Evolutionary conservation across 192 early-diverging fungal species (phyloP), one percentile per base, ranked within the genome.

Genomic region (Podochytrium sp.): DNA sequence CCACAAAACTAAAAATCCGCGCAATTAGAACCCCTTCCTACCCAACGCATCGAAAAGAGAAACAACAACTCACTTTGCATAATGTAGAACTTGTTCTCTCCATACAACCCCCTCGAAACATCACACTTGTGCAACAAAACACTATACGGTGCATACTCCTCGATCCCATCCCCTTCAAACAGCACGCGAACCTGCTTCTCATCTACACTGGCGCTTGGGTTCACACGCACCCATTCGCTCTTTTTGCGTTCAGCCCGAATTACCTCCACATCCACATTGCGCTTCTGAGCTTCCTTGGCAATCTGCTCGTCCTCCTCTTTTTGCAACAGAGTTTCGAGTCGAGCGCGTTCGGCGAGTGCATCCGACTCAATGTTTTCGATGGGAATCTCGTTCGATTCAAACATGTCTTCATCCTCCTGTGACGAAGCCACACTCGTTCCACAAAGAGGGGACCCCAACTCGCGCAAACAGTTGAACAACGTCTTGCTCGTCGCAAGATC

Each of bases 21-120:
- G 7, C 1, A 29, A 27, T 55, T 27, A 38, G 32, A 62, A 62
- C 43, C 43, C 10, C 0, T 47, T n/a, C n/a, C n/a, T n/a, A n/a
- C n/a, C n/a, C n/a, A n/a, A n/a, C n/a, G n/a, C n/a, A n/a, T n/a
- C n/a, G n/a, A 38, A 20, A 12, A 39, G 14, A 62, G 32, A 62
- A 23, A 38, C 10, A 42, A 30, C 1, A 32, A 18, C 18, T 55
- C 33, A 71, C 69, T 64, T 70, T 82, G 83, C 83, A 88, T 79
- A 49, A 88, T 87, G 74, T 88, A 88, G 52, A 88, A 87, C 76
- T 83, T 67, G 33, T 81, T 85, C 27, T 63, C 53, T 2, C 74
- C 78, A 40, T 76, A 79, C 12, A 47, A 23, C 27, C 80, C 78
- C 7, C 63, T 39, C 20, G 71, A 53, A 7, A 85, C 75, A 53